phyloP scores from a whole-genome alignment of 306 rosid species.

The Trifolium repens region DNA sequence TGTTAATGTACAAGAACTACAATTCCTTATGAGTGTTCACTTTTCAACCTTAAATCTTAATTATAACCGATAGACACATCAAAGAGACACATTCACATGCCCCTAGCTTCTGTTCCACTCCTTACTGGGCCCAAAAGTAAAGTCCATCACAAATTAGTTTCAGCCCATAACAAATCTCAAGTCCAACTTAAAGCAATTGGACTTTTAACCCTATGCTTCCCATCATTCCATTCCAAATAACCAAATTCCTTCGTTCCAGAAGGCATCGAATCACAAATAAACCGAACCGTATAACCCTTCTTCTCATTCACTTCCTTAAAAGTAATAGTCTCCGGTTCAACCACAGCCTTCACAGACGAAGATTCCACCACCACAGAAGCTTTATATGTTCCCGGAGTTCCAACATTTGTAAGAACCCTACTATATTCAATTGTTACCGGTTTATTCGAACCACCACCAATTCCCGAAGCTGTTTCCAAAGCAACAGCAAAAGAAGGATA shows the following conservation, averaged over 20 bases:
- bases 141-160: neutral
- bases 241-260: conserved; percentile 75
- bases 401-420: conserved; percentile 81
- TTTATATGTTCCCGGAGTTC: conserved; percentile 63
- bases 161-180: conserved; percentile 19
- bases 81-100: neutral
- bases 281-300: conserved; percentile 74
- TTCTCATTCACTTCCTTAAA: conserved; percentile 60
- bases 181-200: conserved; percentile 87
- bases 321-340: conserved; percentile 65
- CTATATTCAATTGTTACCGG: conserved; percentile 56
- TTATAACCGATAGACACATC: too few species aligned
- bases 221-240: conserved; percentile 81
- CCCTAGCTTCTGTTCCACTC: neutral
- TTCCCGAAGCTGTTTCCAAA: conserved; percentile 71
- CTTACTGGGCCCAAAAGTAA: neutral
- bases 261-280: conserved; percentile 59
- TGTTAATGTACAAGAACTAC: conserved; percentile 38
- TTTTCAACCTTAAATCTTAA: too few species aligned
- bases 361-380: conserved; percentile 43
- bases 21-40: conserved; percentile 23
- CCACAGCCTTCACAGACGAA: conserved; percentile 65
- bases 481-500: conserved; percentile 90
- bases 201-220: conserved; percentile 70
- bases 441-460: conserved; percentile 54